Evolutionary conservation across 805 yeast species (phyloP).

Genomic region (Saccharomyces eubayanus): DNA sequence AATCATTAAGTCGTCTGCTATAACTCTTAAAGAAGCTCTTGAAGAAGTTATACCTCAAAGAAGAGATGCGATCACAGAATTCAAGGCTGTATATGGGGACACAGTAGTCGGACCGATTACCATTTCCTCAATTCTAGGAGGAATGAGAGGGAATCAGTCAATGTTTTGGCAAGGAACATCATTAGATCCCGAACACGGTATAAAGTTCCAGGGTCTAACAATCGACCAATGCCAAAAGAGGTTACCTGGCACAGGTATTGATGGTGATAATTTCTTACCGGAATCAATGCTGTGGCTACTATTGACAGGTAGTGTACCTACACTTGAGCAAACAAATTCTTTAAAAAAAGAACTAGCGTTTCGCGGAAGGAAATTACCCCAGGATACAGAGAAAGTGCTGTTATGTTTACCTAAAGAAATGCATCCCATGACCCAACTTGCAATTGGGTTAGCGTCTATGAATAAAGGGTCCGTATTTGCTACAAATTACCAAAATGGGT

Average conservation of each 20-base stretch:
- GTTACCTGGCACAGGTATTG: slow-evolving; percentile 41
- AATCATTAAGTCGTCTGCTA: background rate
- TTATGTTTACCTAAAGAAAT: slow-evolving; percentile 57
- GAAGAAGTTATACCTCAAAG: slow-evolving; percentile 36
- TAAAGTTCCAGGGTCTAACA: slow-evolving; percentile 69
- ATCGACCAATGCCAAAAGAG: slow-evolving; percentile 61
- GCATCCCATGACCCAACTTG: slow-evolving; percentile 80
- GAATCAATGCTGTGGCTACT: slow-evolving; percentile 73
- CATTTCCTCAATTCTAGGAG: slow-evolving; percentile 47
- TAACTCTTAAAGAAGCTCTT: slow-evolving; percentile 21
- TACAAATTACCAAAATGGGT: slow-evolving; percentile 61
- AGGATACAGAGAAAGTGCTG: slow-evolving; percentile 49
- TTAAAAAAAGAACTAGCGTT: slow-evolving; percentile 56
- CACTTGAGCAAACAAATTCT: slow-evolving; percentile 47
- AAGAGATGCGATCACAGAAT: slow-evolving; percentile 32
- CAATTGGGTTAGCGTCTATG: slow-evolving; percentile 66
- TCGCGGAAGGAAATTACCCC: slow-evolving; percentile 49
- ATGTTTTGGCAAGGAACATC: slow-evolving; percentile 76
- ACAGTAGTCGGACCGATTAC: slow-evolving; percentile 39
- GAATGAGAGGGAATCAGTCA: slow-evolving; percentile 72
- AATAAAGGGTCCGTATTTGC: slow-evolving; percentile 67
- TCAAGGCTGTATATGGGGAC: slow-evolving; percentile 32
- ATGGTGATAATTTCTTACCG: slow-evolving; percentile 58
- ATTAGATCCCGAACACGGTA: slow-evolving; percentile 68
- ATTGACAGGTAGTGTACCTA: slow-evolving; percentile 65